These are phyloP conservation scores for Apiotrichum akiyoshidainum DNA, from an alignment of 1,284 basidiomycete species.

Conservation along the genomic window DNA sequence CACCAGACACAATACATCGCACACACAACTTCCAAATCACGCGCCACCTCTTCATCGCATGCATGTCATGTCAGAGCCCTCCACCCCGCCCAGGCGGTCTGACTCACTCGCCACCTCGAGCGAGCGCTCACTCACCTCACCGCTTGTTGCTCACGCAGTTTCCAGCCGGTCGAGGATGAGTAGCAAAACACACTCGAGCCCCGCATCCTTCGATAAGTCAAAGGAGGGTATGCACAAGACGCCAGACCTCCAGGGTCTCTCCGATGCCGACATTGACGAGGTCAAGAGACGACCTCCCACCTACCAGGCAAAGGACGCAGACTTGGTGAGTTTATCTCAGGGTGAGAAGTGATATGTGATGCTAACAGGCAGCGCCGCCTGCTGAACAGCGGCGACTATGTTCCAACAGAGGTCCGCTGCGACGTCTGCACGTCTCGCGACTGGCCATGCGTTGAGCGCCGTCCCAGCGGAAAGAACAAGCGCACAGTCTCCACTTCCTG, in stretches of 20 bases:
- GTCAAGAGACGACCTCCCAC: not conserved
- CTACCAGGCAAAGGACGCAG: constrained; percentile 1
- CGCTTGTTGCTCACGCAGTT: too few relatives aligned
- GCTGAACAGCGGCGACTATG: constrained; percentile 1
- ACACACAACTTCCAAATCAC: too few relatives aligned
- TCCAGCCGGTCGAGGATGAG: too few relatives aligned
- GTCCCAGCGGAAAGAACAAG: not conserved
- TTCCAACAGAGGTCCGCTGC: not conserved
- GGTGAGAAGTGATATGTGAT: too few relatives aligned
- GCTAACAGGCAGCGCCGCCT: not conserved
- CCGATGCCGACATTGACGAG: not conserved
- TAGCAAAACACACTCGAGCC: not conserved
- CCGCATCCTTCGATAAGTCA: not conserved
- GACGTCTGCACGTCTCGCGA: not conserved
- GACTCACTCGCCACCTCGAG: too few relatives aligned
- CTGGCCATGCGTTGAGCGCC: constrained; percentile 1
- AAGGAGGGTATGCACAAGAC: not conserved
- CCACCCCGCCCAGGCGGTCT: too few relatives aligned
- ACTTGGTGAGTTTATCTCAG: too few relatives aligned
- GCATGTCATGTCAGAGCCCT: too few relatives aligned
- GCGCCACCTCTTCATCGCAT: not conserved
- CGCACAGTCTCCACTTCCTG: not conserved
- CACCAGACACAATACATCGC: too few relatives aligned
- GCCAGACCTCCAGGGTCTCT: not conserved
- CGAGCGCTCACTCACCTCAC: too few relatives aligned